Conservation (phyloP, 306 rosid genomes). For the Fagus crenata region DNA sequence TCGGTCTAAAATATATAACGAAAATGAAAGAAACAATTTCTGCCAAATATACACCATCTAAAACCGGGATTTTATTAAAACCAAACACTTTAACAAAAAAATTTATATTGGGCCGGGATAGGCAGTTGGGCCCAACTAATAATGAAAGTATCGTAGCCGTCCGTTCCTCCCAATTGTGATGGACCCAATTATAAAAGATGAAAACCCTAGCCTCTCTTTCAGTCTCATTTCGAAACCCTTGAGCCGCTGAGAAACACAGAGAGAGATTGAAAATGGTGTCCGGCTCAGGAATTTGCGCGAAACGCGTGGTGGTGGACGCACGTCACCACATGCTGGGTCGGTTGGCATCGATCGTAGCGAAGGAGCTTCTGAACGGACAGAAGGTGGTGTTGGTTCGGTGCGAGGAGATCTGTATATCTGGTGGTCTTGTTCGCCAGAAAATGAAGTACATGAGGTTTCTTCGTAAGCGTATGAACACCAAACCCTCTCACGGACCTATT, state of each 20-base stretch:
- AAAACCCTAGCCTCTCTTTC: conserved; percentile 14
- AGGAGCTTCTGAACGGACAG: conserved; percentile 76
- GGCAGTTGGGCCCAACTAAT: too few species aligned
- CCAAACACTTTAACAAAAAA: too few species aligned
- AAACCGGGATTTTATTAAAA: too few species aligned
- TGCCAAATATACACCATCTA: too few species aligned
- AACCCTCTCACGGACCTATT: conserved; percentile 79
- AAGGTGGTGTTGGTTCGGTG: conserved; percentile 61
- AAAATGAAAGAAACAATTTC: too few species aligned
- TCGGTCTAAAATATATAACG: too few species aligned
- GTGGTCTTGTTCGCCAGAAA: conserved; percentile 69
- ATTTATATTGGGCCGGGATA: too few species aligned
- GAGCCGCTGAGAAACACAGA: conserved; percentile 17
- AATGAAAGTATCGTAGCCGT: too few species aligned
- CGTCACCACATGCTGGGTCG: conserved; percentile 83
- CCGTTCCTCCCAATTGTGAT: too few species aligned
- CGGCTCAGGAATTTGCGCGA: conserved; percentile 67
- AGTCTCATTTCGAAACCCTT: neutral
- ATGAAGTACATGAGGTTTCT: conserved; percentile 79
- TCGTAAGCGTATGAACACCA: conserved; percentile 79
- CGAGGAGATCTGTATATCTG: conserved; percentile 74
- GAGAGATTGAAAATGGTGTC: conserved; percentile 51
- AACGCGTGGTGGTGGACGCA: conserved; percentile 75
- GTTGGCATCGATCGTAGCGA: conserved; percentile 58
- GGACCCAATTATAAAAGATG: too few species aligned